Evolutionary conservation across 768 basidiomycete genomes (phyloP).

Genomic region (Mycena leptocephala): DNA sequence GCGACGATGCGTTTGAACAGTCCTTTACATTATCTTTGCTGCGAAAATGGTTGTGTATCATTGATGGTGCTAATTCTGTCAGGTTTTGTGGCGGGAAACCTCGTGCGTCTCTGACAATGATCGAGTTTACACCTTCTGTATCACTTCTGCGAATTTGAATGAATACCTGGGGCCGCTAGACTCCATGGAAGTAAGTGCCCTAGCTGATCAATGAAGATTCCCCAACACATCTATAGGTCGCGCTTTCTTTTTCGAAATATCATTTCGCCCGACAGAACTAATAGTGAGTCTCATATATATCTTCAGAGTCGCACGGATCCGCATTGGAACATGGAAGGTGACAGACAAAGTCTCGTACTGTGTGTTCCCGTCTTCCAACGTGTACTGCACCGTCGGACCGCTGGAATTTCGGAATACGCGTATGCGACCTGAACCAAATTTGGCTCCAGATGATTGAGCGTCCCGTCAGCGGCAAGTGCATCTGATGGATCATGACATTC

Average conservation of each 20-base stretch:
- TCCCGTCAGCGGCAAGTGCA: neutral
- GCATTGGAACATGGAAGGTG: neutral
- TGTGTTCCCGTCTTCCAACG: neutral
- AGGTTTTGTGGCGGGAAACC: neutral
- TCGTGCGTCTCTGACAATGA: neutral
- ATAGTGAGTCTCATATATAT: neutral
- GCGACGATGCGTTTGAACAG: neutral
- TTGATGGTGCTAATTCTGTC: neutral
- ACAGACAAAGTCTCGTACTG: neutral
- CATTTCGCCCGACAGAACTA: neutral
- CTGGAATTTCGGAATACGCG: neutral
- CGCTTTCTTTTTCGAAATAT: neutral
- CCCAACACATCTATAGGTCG: neutral
- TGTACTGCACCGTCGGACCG: neutral
- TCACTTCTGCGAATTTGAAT: neutral
- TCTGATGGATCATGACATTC: too few species aligned
- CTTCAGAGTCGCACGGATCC: neutral
- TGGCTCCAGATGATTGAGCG: neutral
- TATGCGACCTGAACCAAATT: neutral
- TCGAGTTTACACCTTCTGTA: neutral
- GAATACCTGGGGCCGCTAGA: neutral
- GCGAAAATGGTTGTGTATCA: neutral
- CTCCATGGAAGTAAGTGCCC: neutral
- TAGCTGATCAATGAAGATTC: neutral
- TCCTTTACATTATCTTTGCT: neutral